Base-by-base conservation (phyloP, 1,284 basidiomycete genomes). In the Omphalotus olearius region DNA sequence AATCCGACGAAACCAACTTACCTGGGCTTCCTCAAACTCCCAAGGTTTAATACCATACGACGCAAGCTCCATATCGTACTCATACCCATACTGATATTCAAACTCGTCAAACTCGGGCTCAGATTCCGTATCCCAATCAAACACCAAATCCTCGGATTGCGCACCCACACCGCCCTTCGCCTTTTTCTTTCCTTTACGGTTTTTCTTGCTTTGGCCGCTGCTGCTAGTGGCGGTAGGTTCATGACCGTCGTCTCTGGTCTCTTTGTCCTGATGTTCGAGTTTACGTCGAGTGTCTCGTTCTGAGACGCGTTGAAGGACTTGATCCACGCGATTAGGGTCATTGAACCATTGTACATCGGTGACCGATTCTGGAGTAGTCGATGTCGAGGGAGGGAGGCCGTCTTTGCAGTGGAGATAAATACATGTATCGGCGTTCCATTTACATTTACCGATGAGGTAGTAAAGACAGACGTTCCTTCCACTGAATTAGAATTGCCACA, bases 381-480 rank as follows among this genome's bases (percentile, higher is more conserved):
- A 28, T 17, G 30, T 25, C 4, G 43, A 26, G 60, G 41, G 23
- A 6, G 30, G 30, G n/a, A 73, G 64, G 52, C 62, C 60, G 0
- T 59, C 58, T 44, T 60, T 60, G 40, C 64, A 63, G 57, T 75
- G 73, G 35, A 65, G 56, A 50, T 75, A 74, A 9, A 61, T 60
- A 55, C 72, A 75, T 18, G 57, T 62, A 6, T 56, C 52, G 2
- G 47, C 56, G 25, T 62, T 62, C 55, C 65, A 69, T 52, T 64
- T 66, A 64, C 73, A 73, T 5, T 47, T 30, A 3, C 60, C 64
- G 13, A 72, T 56, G n/a, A 74, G 56, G 57, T 60, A 67, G 53
- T 64, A 62, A 4, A 66, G 43, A 52, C 72, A 75, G 10, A 75
- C 69, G 54, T 74, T 74, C 47, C 65, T 62, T 5, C 71, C 71